phyloP scores from a whole-genome alignment of 345 rosid genomes.

The Xanthoceras sorbifolium region DNA sequence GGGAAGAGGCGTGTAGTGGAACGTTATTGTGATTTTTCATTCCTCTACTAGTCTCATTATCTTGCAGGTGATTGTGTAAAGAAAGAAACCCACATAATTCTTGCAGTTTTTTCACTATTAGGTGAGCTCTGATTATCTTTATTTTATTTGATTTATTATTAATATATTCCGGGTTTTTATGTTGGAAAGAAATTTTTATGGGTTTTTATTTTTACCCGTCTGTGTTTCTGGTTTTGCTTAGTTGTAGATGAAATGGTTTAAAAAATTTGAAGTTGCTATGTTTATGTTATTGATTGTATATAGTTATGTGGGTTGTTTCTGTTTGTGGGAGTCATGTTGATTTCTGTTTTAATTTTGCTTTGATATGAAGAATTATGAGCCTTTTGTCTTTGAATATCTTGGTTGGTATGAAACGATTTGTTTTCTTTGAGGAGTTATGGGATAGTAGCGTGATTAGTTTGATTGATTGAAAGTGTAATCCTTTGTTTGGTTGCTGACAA shows the following conservation, averaged over 20 bases:
- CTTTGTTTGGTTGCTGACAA: not conserved
- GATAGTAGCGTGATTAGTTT: not conserved
- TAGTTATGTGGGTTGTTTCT: not conserved
- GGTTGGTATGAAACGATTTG: not conserved
- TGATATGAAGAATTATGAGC: not conserved
- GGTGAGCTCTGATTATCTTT: not conserved
- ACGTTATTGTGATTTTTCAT: not conserved
- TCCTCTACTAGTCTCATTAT: not conserved
- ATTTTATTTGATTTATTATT: too few species aligned
- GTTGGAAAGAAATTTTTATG: not conserved
- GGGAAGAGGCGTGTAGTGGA: not conserved
- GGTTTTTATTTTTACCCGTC: not conserved
- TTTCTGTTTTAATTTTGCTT: constrained; percentile 1
- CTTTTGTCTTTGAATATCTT: constrained; percentile 3
- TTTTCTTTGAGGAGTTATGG: not conserved
- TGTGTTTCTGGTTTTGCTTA: not conserved
- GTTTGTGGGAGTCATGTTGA: not conserved
- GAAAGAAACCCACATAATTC: not conserved
- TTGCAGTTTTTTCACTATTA: not conserved
- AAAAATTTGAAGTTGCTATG: not conserved
- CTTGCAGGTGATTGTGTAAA: too few species aligned
- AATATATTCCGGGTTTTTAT: too few species aligned
- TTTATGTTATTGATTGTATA: not conserved
- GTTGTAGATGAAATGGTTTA: not conserved
- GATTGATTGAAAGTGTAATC: not conserved